A percentile compares a stretch with the other conserved stretches of the same genome.
Conservation (phyloP, 305 asterid genomes). For the Fraxinus nigra region DNA sequence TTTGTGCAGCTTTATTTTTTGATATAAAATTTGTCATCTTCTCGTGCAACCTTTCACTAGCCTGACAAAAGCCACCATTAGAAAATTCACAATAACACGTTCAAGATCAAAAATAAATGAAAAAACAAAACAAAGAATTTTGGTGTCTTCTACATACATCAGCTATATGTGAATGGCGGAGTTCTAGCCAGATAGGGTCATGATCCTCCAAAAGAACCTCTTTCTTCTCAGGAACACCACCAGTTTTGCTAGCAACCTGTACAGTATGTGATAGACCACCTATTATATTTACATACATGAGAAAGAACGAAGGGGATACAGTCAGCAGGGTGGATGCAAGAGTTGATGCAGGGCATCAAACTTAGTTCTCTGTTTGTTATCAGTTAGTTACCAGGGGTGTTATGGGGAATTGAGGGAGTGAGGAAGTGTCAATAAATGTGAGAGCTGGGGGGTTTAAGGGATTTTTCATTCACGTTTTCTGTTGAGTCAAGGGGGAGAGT, state of each 20-base stretch:
- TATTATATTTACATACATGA: not conserved
- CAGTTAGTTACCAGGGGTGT: not conserved
- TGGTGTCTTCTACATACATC: conserved; percentile 60
- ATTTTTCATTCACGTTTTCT: not conserved
- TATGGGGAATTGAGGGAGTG: not conserved
- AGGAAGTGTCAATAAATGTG: not conserved
- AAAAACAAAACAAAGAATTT: not conserved
- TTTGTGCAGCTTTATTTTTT: conserved; percentile 96
- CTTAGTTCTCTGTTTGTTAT: too few relatives aligned
- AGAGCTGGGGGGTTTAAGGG: not conserved
- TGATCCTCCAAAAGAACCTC: conserved; percentile 99
- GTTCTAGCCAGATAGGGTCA: conserved; percentile 99
- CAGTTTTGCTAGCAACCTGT: conserved; percentile 84
- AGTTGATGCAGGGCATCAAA: not conserved
- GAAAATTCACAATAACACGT: conserved; percentile 3
- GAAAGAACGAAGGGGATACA: not conserved
- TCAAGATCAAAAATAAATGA: conserved; percentile 14
- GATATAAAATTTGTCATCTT: conserved; percentile 93
- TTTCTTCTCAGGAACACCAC: conserved; percentile 82
- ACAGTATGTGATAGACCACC: not conserved
- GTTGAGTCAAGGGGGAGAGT: not conserved
- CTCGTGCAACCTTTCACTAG: conserved; percentile 86
- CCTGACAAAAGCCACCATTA: conserved; percentile 55
- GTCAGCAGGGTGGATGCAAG: not conserved
- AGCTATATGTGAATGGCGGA: conserved; percentile 96